Evolutionary conservation across 352 stramenopile genomes (phyloP), one percentile per base, ranked within the genome.

Genomic region (Phytophthora multivora): DNA sequence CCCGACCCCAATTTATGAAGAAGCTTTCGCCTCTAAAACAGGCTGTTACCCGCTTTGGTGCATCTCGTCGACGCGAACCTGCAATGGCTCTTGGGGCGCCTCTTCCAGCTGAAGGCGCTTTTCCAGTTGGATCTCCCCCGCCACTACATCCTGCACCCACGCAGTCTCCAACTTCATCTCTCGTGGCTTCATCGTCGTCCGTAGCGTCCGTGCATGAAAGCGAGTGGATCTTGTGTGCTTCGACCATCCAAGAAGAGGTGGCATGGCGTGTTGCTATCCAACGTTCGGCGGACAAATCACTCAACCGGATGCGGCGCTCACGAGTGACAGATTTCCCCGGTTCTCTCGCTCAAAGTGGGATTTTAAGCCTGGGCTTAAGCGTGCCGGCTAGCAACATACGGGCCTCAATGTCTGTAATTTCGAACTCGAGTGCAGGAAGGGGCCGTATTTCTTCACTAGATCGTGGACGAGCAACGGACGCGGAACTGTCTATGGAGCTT

Each of bases 181-280:
- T 66, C 11, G 13, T 50, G 41, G 56, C 63, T 4, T 69, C 61
- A 15, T 61, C 57, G 46, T 57, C 59, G 8, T 48, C 57, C 2
- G 42, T 48, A 16, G 19, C 56, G 15, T n/a, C 55, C 8, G 41
- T 64, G 28, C 59, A 61, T 43, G 65, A 74, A 50, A 77, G 59
- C 25, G 82, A 86, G n/a, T 93, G 85, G 85, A 86, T 91, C 9
- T 66, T 91, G 43, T 91, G 80, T 33, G 83, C 82, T 39, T 75
- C 63, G 12, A 80, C 59, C 2, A 81, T 89, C 40, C 70, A 87
- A 23, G 82, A 93, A 36, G 82, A 93, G 42, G 60, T 76, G 11
- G 71, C 72, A 13, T 93, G 85, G 85, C 83, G 75, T 16, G 69
- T 69, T 43, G 83, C 83, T 4, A 75, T 93, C 15, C 85, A 93